Conservation (phyloP, 345 rosid genomes). For the Arabidopsis arenosa region DNA sequence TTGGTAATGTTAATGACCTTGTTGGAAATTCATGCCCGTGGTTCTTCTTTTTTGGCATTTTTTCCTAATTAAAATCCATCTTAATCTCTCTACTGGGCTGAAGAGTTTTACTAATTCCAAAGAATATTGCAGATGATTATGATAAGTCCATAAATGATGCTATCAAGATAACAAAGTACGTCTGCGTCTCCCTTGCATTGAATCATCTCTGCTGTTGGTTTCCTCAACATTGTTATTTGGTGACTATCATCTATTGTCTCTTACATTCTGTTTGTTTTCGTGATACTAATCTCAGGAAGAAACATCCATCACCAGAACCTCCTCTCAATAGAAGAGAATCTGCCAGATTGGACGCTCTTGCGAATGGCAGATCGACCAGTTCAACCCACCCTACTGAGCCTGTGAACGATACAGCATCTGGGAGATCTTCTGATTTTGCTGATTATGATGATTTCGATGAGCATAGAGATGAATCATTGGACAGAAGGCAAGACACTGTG, state of each 20-base stretch:
- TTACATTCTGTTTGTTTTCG: conserved; percentile 29
- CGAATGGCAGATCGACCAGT: conserved; percentile 71
- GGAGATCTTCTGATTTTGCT: conserved; percentile 70
- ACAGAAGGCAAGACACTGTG: conserved; percentile 64
- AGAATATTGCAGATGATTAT: conserved; percentile 86
- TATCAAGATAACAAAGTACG: conserved; percentile 90
- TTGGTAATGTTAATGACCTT: conserved; percentile 62
- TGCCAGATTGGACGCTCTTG: conserved; percentile 68
- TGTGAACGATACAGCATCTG: conserved; percentile 57
- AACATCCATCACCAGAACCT: conserved; percentile 87
- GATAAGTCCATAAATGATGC: conserved; percentile 98
- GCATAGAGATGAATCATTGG: conserved; percentile 63
- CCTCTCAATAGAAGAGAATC: conserved; percentile 65
- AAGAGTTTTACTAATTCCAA: conserved; percentile 19
- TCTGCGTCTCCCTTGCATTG: conserved; percentile 20
- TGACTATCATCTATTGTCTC: conserved; percentile 1
- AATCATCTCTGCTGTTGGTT: conserved; percentile 28
- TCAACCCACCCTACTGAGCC: conserved; percentile 54
- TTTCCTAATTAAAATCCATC: conserved; percentile 15
- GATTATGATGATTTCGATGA: conserved; percentile 77
- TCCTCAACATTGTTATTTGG: not conserved
- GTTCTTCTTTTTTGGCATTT: not conserved
- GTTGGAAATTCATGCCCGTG: conserved; percentile 24
- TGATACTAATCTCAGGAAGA: conserved; percentile 56
- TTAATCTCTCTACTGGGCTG: conserved; percentile 15